phyloP scores from a whole-genome alignment of 108 stramenopile species.

The Cyclotella atomus region DNA sequence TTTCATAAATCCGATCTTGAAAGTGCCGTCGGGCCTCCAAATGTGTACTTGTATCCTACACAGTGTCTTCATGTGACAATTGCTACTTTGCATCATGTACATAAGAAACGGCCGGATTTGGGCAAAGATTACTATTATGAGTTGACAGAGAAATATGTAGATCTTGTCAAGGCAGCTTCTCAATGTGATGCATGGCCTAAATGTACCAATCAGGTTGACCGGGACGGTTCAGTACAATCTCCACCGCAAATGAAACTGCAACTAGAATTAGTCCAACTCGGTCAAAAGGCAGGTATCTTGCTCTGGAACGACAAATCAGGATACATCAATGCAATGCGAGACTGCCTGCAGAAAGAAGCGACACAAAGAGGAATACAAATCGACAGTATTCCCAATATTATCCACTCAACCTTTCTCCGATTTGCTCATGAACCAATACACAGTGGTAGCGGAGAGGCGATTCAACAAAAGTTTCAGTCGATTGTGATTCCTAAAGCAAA shows the following conservation, averaged over 20 bases:
- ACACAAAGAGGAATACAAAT: neutral
- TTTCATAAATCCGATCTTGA: neutral
- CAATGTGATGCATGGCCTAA: neutral
- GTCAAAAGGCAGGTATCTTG: slow-evolving; percentile 1
- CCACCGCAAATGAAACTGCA: neutral
- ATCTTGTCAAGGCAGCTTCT: neutral
- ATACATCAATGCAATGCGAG: neutral
- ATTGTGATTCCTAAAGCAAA: neutral
- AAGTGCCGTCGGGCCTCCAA: neutral
- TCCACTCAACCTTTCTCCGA: slow-evolving; percentile 1
- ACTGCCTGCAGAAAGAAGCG: neutral
- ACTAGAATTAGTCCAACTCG: neutral
- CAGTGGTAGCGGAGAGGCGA: slow-evolving; percentile 3
- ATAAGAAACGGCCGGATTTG: neutral
- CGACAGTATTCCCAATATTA: slow-evolving; percentile 1
- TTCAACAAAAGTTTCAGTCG: slow-evolving; percentile 10
- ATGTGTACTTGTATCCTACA: neutral
- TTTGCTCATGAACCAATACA: slow-evolving; percentile 1
- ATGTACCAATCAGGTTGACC: neutral
- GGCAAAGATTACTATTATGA: neutral
- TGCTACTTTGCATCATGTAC: neutral
- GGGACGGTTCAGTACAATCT: too few relatives aligned
- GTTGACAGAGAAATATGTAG: neutral
- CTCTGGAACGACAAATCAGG: neutral
- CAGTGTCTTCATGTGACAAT: neutral